Percentiles rank a stretch among this genome's conserved stretches.
Evolutionary conservation across 208 protist genomes (phyloP).

Genomic region (Crithidia expoeki): DNA sequence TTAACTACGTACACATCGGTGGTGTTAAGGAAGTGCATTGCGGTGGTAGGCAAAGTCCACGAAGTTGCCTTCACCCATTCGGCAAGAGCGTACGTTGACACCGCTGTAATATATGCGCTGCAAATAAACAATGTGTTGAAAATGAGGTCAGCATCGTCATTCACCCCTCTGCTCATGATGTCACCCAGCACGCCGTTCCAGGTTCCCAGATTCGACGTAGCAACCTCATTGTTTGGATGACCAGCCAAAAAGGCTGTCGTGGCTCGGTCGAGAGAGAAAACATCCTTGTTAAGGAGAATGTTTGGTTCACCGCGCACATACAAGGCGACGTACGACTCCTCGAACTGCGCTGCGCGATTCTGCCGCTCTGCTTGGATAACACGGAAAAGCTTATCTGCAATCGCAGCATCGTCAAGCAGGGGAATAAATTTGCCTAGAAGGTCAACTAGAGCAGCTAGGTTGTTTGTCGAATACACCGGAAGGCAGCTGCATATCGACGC

Average conservation of each 20-base stretch:
- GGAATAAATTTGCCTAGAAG: conserved; percentile 40
- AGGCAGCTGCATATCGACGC: conserved; percentile 55
- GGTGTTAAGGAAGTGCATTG: conserved; percentile 48
- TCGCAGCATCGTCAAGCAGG: conserved; percentile 23
- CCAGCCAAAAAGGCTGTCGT: conserved; percentile 50
- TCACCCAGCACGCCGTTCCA: conserved; percentile 70
- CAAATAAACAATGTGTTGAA: conserved; percentile 60
- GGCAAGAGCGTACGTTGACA: conserved; percentile 43
- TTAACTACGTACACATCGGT: conserved; percentile 36
- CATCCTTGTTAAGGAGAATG: conserved; percentile 76
- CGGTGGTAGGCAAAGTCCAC: conserved; percentile 42
- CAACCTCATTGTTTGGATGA: conserved; percentile 49
- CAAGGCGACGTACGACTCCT: conserved; percentile 59
- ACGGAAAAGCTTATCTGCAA: conserved; percentile 31
- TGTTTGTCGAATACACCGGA: conserved; percentile 74
- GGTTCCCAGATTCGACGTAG: conserved; percentile 45
- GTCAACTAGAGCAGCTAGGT: conserved; percentile 76
- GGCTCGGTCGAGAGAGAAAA: conserved; percentile 82
- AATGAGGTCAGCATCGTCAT: conserved; percentile 67
- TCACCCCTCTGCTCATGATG: conserved; percentile 49
- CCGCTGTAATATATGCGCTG: conserved; percentile 54
- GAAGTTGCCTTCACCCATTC: conserved; percentile 53
- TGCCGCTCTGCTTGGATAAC: conserved; percentile 54
- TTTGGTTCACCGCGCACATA: conserved; percentile 70
- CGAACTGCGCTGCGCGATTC: conserved; percentile 54